A percentile compares a stretch with the other conserved stretches of the same genome.
phyloP scores from a whole-genome alignment of 441 rosid species.

The Sinapis alba region DNA sequence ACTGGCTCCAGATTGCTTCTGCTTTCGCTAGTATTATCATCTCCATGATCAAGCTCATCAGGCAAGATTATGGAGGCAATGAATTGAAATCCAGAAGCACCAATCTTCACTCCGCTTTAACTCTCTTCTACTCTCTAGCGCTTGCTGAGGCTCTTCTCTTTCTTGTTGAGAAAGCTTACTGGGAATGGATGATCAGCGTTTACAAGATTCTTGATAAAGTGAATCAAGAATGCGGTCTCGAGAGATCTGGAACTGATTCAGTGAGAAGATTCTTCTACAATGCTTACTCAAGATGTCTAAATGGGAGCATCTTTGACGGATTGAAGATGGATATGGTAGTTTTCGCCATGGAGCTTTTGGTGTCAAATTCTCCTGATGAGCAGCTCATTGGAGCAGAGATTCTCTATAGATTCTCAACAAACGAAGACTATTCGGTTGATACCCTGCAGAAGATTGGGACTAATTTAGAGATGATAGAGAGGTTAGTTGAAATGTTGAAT shows the following conservation, averaged over 20 bases:
- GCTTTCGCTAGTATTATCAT: conserved; percentile 72
- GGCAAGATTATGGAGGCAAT: conserved; percentile 64
- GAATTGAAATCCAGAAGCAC: conserved; percentile 55
- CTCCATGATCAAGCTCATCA: conserved; percentile 64
- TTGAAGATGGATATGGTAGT: conserved; percentile 84
- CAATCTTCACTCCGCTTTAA: conserved; percentile 65
- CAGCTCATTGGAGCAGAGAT: conserved; percentile 74
- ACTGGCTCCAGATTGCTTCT: conserved; percentile 90
- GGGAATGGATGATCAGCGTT: conserved; percentile 77
- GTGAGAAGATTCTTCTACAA: conserved; percentile 86
- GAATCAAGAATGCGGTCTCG: conserved; percentile 71
- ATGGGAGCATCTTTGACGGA: conserved; percentile 91
- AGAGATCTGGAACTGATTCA: conserved; percentile 58
- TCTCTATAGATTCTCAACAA: conserved; percentile 60
- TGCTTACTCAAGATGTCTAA: conserved; percentile 79
- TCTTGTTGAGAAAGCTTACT: conserved; percentile 79
- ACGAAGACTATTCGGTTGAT: conserved; percentile 59
- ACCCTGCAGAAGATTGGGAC: conserved; percentile 87
- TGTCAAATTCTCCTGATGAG: conserved; percentile 73
- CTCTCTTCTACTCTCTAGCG: conserved; percentile 79
- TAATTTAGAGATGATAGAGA: conserved; percentile 59
- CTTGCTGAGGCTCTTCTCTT: conserved; percentile 83
- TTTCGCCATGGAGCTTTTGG: conserved; percentile 76
- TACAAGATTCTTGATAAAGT: conserved; percentile 73
- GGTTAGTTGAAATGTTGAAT: conserved; percentile 87